These are phyloP conservation scores for Macrophomina tecta DNA, from an alignment of 2,329 filamentous ascomycete species.

Conservation along the genomic window DNA sequence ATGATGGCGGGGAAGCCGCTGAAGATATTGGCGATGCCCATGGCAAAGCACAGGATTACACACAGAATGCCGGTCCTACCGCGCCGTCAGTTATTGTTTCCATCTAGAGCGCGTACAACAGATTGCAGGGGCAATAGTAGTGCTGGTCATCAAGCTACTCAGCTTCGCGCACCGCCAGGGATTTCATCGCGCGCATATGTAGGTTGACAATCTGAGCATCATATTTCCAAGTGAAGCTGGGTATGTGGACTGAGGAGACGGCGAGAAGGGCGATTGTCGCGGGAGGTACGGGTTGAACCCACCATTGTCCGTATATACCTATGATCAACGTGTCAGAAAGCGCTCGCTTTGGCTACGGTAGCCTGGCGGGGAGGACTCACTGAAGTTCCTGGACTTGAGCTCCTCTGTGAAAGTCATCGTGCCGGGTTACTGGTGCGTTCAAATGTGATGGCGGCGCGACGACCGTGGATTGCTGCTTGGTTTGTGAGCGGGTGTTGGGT, in stretches of 20 bases:
- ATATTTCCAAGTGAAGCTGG: neutral
- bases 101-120: neutral
- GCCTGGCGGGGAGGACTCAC: slow-evolving; percentile 50
- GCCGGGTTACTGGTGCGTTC: slow-evolving; percentile 8
- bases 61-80: slow-evolving; percentile 63
- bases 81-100: slow-evolving; percentile 1
- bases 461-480: slow-evolving; percentile 17
- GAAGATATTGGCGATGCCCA: slow-evolving; percentile 73
- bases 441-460: slow-evolving; percentile 14
- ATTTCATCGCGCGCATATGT: neutral
- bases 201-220: neutral
- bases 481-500: slow-evolving; percentile 19
- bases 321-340: slow-evolving; percentile 40
- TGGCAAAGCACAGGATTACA: slow-evolving; percentile 69
- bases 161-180: neutral
- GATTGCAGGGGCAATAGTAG: neutral
- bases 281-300: slow-evolving; percentile 40
- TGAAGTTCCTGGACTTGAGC: slow-evolving; percentile 70
- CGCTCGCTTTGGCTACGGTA: slow-evolving; percentile 28
- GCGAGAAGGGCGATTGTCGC: slow-evolving; percentile 9
- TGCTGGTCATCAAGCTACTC: neutral
- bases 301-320: slow-evolving; percentile 76
- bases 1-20: slow-evolving; percentile 64
- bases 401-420: slow-evolving; percentile 44
- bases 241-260: neutral